phyloP scores from a whole-genome alignment of 768 basidiomycete species.

The Collybia mongolica region DNA sequence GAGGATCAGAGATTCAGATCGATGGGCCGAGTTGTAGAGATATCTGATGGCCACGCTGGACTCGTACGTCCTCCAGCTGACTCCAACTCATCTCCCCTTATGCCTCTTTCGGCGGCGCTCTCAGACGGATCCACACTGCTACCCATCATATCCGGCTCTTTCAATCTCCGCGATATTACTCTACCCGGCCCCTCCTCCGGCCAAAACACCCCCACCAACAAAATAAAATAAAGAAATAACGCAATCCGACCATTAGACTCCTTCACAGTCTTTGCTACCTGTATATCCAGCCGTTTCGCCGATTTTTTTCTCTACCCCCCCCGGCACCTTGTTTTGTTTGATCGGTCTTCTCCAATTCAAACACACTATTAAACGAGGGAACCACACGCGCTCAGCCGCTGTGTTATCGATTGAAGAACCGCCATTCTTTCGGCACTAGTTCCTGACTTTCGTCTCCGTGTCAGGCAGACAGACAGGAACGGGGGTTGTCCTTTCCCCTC shows the following conservation, averaged over 20 bases:
- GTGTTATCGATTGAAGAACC: conserved; percentile 4
- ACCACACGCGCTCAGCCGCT: background rate
- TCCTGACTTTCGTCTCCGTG: background rate
- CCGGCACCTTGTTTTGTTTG: conserved; percentile 6
- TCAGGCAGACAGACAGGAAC: background rate
- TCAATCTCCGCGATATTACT: conserved; percentile 8
- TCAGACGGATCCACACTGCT: conserved; percentile 20
- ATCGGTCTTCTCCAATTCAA: conserved; percentile 2
- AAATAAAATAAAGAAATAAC: too few relatives aligned
- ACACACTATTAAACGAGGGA: conserved; percentile 2
- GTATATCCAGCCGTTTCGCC: background rate
- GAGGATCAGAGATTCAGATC: conserved; percentile 9
- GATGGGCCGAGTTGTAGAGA: background rate
- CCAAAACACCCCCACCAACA: too few relatives aligned
- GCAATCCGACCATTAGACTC: background rate
- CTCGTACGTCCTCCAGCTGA: background rate
- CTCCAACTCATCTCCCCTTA: background rate
- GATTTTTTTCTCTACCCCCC: conserved; percentile 1
- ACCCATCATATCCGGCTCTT: conserved; percentile 11
- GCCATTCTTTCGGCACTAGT: background rate
- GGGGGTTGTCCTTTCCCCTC: background rate
- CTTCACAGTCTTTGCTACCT: background rate
- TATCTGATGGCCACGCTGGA: background rate
- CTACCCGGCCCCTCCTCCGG: background rate
- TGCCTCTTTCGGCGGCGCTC: conserved; percentile 4